Conservation (phyloP, 192 early-diverging fungal species). For the Entomortierella chlamydospora region DNA sequence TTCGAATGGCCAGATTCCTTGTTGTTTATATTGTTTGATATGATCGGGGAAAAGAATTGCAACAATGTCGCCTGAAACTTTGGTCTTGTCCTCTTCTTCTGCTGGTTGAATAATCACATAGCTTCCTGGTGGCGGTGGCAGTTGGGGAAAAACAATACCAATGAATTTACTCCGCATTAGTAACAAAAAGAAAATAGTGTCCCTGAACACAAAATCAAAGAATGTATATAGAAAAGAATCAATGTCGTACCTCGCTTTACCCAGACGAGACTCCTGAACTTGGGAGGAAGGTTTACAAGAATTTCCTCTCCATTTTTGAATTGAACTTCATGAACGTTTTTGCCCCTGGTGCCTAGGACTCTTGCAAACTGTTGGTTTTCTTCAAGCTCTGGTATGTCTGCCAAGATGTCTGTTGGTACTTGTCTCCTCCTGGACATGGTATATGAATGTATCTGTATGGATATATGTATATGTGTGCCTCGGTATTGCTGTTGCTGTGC, state of each 20-base stretch:
- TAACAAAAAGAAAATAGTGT: not conserved
- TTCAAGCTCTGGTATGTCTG: conserved; percentile 37
- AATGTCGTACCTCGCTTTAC: conserved; percentile 75
- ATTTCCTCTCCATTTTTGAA: conserved; percentile 63
- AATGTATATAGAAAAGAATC: no score
- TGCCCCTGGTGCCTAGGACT: conserved; percentile 75
- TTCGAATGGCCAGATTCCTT: conserved; percentile 68
- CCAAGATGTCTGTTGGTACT: conserved; percentile 46
- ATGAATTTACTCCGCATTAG: conserved; percentile 3
- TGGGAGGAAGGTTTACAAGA: conserved; percentile 79
- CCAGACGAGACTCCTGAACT: conserved; percentile 86
- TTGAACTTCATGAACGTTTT: conserved; percentile 78
- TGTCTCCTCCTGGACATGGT: conserved; percentile 54
- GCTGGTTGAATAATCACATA: conserved; percentile 75
- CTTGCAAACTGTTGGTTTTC: conserved; percentile 65
- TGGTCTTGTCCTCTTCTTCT: conserved; percentile 65
- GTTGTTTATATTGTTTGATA: conserved; percentile 73
- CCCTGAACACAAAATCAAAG: not conserved
- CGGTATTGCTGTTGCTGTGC: not conserved
- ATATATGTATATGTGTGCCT: not conserved
- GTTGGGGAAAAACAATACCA: not conserved
- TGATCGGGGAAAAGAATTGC: conserved; percentile 80
- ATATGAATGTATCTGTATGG: not conserved
- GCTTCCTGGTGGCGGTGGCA: no score
- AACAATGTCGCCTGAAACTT: conserved; percentile 82